Evolutionary conservation across 106 monocot genomes (phyloP), one percentile per base, ranked within the genome.

Genomic region (Phalaenopsis equestris): DNA sequence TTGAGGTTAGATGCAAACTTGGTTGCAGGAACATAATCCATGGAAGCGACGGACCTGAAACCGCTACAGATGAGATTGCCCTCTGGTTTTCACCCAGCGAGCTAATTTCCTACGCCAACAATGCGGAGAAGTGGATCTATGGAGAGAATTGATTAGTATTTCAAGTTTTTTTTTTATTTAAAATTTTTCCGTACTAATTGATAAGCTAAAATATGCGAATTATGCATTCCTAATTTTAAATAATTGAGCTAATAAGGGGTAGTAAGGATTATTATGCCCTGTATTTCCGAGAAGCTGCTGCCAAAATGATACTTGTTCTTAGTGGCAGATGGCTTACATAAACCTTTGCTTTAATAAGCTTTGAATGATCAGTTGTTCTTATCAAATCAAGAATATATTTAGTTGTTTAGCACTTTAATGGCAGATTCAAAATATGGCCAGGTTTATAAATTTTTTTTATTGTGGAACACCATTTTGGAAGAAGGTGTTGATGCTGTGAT

Each of bases 41-140:
- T 77, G 90, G 90, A 19, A 87, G 87, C 73, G 90, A 90, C 68
- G 90, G 90, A 7, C 90, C 87, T 12, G 90, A 90, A 74, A 88
- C 90, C 6, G 90, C 90, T 37, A 86, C 84, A 80, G 81, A 76
- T 23, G 87, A 90, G 75, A 90, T 90, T 23, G 82, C 83, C 12
- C 74, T 90, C 10, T 90, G 90, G 90, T 90, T 90, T 45, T 65
- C 83, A 43, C 87, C 85, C 0, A 81, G 30, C 5, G 90, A 90
- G 24, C 61, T 90, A 39, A 81, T 90, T 21, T 79, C 81, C 23
- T 88, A 82, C 57, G 74, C 84, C 24, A 88, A 84, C 85, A 88
- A 86, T 55, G 81, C 79, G 0, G 86, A 90, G 81, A 88, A 84
- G 67, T 88, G 90, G 87, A 68, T 88, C 81, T 90, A 90, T 37